Conservation (phyloP, 331 rosid species). For the Quercus lobata region DNA sequence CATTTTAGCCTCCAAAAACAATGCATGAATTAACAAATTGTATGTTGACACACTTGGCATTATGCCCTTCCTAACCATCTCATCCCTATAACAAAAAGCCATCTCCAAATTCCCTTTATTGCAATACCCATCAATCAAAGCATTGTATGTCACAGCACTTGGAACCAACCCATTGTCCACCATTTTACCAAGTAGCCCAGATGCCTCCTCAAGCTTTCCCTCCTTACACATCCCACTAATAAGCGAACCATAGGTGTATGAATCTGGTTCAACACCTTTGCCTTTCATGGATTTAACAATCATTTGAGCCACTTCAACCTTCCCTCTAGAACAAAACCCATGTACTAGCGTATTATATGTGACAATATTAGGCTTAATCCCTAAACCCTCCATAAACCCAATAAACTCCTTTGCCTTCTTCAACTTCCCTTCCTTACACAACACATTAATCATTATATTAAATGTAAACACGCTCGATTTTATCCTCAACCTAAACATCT, state of each 20-base stretch:
- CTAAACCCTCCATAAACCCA: constrained; percentile 60
- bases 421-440: constrained; percentile 83
- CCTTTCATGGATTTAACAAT: constrained; percentile 47
- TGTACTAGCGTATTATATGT: constrained; percentile 75
- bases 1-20: constrained; percentile 62
- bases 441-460: constrained; percentile 77
- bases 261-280: constrained; percentile 62
- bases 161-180: constrained; percentile 51
- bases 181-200: constrained; percentile 48
- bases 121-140: constrained; percentile 73
- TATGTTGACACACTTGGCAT: constrained; percentile 55
- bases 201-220: constrained; percentile 61
- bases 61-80: constrained; percentile 67
- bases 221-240: constrained; percentile 62
- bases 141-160: constrained; percentile 62
- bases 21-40: constrained; percentile 77
- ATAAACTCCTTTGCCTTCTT: constrained; percentile 69
- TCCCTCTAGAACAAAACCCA: constrained; percentile 53
- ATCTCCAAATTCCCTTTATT: constrained; percentile 61
- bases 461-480: constrained; percentile 58
- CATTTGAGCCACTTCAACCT: constrained; percentile 38
- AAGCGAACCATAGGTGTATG: constrained; percentile 59
- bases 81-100: constrained; percentile 58
- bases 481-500: constrained; percentile 75
- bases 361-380: constrained; percentile 55